Conservation (phyloP, 768 basidiomycete species). For the Tulasnella sp. region DNA sequence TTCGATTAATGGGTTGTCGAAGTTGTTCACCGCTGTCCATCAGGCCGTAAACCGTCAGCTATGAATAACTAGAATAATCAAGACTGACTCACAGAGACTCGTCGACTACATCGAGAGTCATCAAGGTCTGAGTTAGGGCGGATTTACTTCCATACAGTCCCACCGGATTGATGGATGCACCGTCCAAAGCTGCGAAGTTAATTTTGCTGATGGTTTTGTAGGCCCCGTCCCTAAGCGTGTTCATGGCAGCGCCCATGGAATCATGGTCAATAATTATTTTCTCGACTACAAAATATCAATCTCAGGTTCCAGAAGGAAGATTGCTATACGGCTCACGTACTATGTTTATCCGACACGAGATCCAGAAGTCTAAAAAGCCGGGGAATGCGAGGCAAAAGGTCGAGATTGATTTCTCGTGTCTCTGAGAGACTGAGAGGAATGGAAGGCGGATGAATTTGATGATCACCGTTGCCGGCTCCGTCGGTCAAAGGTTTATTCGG, state of each 20-base stretch:
- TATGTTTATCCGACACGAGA: conserved; percentile 55
- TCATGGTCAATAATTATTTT: conserved; percentile 63
- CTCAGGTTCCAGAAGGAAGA: too few species aligned
- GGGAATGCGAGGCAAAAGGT: conserved; percentile 41
- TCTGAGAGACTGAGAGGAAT: not conserved
- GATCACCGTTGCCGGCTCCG: not conserved
- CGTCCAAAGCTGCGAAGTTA: conserved; percentile 58
- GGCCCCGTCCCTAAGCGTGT: conserved; percentile 54
- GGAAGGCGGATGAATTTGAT: not conserved
- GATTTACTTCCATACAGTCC: conserved; percentile 62
- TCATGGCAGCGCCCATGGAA: conserved; percentile 54
- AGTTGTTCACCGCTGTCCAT: not conserved
- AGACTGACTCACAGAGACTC: conserved; percentile 47
- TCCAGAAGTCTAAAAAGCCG: conserved; percentile 61
- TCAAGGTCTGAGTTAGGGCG: conserved; percentile 40
- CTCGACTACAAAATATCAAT: conserved; percentile 41
- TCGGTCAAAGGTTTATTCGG: not conserved
- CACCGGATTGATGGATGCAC: conserved; percentile 52
- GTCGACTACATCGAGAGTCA: conserved; percentile 43
- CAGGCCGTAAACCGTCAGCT: too few species aligned
- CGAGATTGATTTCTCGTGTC: not conserved
- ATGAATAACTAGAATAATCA: not conserved
- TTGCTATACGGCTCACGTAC: conserved; percentile 44
- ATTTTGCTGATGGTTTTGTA: conserved; percentile 58
- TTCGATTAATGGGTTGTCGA: not conserved